phyloP scores from a whole-genome alignment of 1,284 basidiomycete genomes.

The Irpex rosettiformis region DNA sequence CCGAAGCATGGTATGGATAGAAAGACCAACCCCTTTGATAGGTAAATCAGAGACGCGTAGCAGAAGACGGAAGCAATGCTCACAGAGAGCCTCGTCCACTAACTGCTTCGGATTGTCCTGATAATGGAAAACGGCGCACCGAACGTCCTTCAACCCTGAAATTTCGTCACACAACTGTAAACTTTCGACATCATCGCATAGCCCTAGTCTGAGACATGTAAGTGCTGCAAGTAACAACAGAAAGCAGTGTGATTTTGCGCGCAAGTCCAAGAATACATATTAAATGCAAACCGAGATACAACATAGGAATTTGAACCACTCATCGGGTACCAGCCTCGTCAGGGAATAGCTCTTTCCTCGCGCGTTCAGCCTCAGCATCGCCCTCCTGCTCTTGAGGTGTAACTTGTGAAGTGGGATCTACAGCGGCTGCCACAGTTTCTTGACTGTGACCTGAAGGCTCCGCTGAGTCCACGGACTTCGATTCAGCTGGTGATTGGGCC shows the following conservation, averaged over 20 bases:
- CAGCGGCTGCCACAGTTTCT: slow-evolving; percentile 3
- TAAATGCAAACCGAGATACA: not conserved
- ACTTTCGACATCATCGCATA: not conserved
- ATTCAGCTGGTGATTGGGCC: not conserved
- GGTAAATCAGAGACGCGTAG: not conserved
- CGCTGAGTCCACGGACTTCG: not conserved
- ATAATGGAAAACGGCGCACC: not conserved
- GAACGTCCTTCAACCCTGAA: too few species aligned
- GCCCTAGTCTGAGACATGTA: not conserved
- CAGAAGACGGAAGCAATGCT: too few species aligned
- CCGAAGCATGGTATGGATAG: not conserved
- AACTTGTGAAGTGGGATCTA: not conserved
- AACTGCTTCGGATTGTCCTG: too few species aligned
- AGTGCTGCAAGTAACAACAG: not conserved
- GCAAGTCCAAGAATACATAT: not conserved
- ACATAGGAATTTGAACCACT: not conserved
- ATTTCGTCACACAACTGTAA: not conserved
- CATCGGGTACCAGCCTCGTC: slow-evolving; percentile 5
- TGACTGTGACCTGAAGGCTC: not conserved
- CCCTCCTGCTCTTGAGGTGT: slow-evolving; percentile 18
- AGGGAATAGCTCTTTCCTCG: slow-evolving; percentile 29
- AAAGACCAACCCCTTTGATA: not conserved
- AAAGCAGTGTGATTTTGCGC: not conserved
- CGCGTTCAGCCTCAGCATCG: slow-evolving; percentile 32
- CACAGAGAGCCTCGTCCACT: too few species aligned